phyloP scores from a whole-genome alignment of 2,329 filamentous ascomycete genomes.

The Pseudogymnoascus verrucosus region DNA sequence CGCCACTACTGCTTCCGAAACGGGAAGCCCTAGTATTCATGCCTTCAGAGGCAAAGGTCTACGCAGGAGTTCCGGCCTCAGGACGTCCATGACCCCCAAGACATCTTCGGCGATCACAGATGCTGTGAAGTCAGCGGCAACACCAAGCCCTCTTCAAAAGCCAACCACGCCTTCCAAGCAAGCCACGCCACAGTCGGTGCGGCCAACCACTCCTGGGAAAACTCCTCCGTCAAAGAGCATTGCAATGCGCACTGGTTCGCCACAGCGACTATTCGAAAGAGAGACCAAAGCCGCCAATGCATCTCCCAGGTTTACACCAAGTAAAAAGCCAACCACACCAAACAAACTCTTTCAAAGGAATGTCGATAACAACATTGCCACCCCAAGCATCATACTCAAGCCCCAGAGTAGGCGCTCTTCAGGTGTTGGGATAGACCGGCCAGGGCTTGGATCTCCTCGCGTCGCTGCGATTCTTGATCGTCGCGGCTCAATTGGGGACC shows the following conservation, averaged over 20 bases:
- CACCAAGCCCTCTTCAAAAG: constrained; percentile 27
- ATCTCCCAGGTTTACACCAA: constrained; percentile 26
- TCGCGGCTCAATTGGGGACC: constrained; percentile 62
- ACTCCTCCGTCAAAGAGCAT: constrained; percentile 41
- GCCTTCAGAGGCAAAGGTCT: constrained; percentile 43
- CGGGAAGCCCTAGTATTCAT: constrained; percentile 47
- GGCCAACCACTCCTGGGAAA: constrained; percentile 40
- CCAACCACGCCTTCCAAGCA: constrained; percentile 32
- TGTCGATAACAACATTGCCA: constrained; percentile 45
- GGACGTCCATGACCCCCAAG: constrained; percentile 35
- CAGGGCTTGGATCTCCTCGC: constrained; percentile 67
- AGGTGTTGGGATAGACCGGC: constrained; percentile 60
- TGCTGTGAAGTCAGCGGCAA: constrained; percentile 19
- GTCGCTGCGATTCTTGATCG: constrained; percentile 64
- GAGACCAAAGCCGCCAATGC: constrained; percentile 31
- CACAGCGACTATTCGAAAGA: constrained; percentile 37
- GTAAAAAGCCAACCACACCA: constrained; percentile 28
- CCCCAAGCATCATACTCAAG: constrained; percentile 56
- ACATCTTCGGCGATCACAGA: constrained; percentile 12
- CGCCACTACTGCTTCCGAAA: constrained; percentile 37
- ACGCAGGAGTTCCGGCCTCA: constrained; percentile 40
- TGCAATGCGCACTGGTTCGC: constrained; percentile 39
- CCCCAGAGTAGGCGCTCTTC: constrained; percentile 54
- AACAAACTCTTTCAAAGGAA: constrained; percentile 47
- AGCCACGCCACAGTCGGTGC: constrained; percentile 36